These are phyloP conservation scores for Clonostachys byssicola DNA, from an alignment of 2,329 filamentous ascomycete genomes.

Conservation along the genomic window DNA sequence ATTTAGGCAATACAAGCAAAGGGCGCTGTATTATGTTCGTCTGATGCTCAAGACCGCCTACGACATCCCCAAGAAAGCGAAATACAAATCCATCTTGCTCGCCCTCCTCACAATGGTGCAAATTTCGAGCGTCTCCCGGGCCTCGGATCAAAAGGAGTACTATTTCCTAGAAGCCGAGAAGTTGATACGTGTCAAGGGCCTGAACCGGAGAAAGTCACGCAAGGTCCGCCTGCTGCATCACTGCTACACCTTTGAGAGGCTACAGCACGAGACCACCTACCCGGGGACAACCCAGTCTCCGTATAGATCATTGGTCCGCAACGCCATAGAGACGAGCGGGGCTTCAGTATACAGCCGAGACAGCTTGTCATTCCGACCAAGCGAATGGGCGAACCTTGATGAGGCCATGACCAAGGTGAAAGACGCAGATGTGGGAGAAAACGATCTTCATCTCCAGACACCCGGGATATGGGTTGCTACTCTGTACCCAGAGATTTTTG, in stretches of 20 bases:
- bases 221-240: slow-evolving; percentile 34
- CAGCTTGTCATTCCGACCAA: slow-evolving; percentile 22
- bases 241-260: slow-evolving; percentile 30
- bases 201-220: slow-evolving; percentile 28
- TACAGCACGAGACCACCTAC: slow-evolving; percentile 32
- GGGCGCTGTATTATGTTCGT: slow-evolving; percentile 18
- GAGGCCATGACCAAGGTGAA: slow-evolving; percentile 22
- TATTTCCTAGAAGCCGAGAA: slow-evolving; percentile 33
- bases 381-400: slow-evolving; percentile 18
- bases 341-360: slow-evolving; percentile 11
- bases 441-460: slow-evolving; percentile 28
- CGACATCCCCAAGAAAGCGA: slow-evolving; percentile 21
- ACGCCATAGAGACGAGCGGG: not conserved
- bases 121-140: slow-evolving; percentile 23
- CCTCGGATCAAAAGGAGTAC: slow-evolving; percentile 23
- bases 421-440: slow-evolving; percentile 26
- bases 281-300: slow-evolving; percentile 8
- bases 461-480: slow-evolving; percentile 27
- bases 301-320: slow-evolving; percentile 9
- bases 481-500: slow-evolving; percentile 34
- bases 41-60: slow-evolving; percentile 22
- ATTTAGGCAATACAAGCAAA: slow-evolving; percentile 15
- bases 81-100: slow-evolving; percentile 35
- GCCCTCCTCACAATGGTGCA: slow-evolving; percentile 32
- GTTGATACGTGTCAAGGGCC: slow-evolving; percentile 27